Evolutionary conservation across 208 protist genomes (phyloP), one percentile per base, ranked within the genome.

Genomic region (Trypanosoma melophagium): DNA sequence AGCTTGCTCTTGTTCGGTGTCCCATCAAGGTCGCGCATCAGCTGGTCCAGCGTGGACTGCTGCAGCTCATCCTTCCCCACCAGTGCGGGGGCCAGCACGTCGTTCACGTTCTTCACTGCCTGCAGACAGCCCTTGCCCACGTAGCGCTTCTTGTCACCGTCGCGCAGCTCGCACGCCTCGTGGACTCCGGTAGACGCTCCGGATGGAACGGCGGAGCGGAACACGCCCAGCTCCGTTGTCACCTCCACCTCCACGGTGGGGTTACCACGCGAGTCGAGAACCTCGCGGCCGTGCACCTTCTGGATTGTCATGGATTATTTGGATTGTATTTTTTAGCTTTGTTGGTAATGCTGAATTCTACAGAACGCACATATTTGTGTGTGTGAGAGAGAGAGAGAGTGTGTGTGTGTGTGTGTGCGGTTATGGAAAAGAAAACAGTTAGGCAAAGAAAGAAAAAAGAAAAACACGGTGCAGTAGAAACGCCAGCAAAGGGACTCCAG

Each of bases 161-260:
- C 99, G 69, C 98, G 92, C 38, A 99, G 86, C 84, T 99, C 98
- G 60, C 88, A 90, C 21, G 98, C 98, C 84, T 99, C 98, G 74
- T 99, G 91, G 31, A 96, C 86, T 70, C 99, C 99, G 38, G 98
- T 99, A 21, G 98, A 99, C 7, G 99, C 99, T 69, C 99, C 98
- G 17, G 94, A 98, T 31, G 99, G 99, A 17, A 99, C 98, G 25
- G 95, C 96, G 16, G 95, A 95, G 70, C 97, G 93, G 89, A 99
- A 99, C 17, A 97, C 60, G 54, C 97, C 97, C 19, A 88, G 59
- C 19, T 87, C 92, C 49, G 98, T 99, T 35, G 82, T 97, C 54
- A 99, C 63, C 59, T 99, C 98, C 24, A 99, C 98, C 81, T 99
- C 87, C 12, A 96, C 87, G 44, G 90, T 96, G 57, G 91, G 91